A percentile compares a stretch with the other conserved stretches of the same genome.
Evolutionary conservation across 2,329 filamentous ascomycete genomes (phyloP).

Genomic region (Claviceps paspali): DNA sequence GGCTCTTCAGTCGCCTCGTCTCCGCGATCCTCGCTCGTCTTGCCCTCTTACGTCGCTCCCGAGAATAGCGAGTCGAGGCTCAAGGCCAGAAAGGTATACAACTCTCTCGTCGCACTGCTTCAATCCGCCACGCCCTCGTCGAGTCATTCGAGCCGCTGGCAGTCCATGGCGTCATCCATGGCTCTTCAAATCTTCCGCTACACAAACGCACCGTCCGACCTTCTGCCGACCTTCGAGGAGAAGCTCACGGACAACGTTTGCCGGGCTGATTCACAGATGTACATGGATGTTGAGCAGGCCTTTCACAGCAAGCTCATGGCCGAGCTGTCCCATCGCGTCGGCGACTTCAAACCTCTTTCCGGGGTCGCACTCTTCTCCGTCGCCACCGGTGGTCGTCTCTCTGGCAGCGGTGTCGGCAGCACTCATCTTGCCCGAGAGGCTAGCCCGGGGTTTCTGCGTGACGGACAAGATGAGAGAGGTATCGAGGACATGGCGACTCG

Average conservation of each 20-base stretch:
- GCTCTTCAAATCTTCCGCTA: conserved; percentile 45
- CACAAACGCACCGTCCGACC: conserved; percentile 32
- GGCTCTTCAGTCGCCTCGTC: conserved; percentile 37
- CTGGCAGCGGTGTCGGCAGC: conserved; percentile 21
- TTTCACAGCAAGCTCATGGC: conserved; percentile 34
- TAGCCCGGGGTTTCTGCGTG: conserved; percentile 19
- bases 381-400: conserved; percentile 35
- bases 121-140: conserved; percentile 31
- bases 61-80: conserved; percentile 25
- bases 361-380: conserved; percentile 39
- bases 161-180: conserved; percentile 34
- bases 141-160: conserved; percentile 33
- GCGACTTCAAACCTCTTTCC: conserved; percentile 35
- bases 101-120: conserved; percentile 37
- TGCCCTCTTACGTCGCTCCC: conserved; percentile 22
- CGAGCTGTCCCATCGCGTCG: conserved; percentile 33
- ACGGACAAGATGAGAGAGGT: conserved; percentile 35
- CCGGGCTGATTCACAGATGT: conserved; percentile 26
- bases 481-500: conserved; percentile 58
- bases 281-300: conserved; percentile 31
- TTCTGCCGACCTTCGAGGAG: conserved; percentile 33
- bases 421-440: conserved; percentile 19
- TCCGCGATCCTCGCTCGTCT: conserved; percentile 30
- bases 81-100: conserved; percentile 34
- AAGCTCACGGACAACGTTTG: conserved; percentile 30